Base-by-base conservation (phyloP, 306 rosid species). In the Fragaria nilgerrensis region DNA sequence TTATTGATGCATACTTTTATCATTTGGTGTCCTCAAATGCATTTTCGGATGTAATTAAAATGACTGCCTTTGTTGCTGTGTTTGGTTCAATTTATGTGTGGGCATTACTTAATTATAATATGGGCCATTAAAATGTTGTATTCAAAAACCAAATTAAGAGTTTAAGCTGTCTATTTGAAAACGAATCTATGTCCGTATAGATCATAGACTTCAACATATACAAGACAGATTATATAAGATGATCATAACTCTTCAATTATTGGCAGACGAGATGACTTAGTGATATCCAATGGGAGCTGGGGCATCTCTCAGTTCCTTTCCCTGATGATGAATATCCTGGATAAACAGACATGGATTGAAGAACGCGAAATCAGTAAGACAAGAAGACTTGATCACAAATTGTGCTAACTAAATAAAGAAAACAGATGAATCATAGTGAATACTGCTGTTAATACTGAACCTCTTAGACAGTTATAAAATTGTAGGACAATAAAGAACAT, bases 241-340 rank as follows among this genome's bases (percentile, higher is more conserved):
- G 32, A 45, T n/a, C 1, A 5, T 6, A 58, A 14, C 58, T 43
- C 77, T 59, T 55, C n/a, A 8, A 41, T 32, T 59, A 17, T 44
- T 59, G 13, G 29, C 68, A 15, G 11, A 5, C 4, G 5, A 41
- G 9, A 14, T n/a, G 68, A 8, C 61, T 84, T 72, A 93, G 63
- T 82, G 95, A 83, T 88, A 89, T 75, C 88, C 92, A 71, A 87
- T 5, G 68, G 95, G 98, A 49, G 96, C 95, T 20, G 95, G 92
- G 53, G 98, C 85, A 3, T 91, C 93, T 74, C 80, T 87, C 86
- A 91, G 76, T 76, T 89, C 84, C 77, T 91, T 91, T 50, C 89
- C 95, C 27, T 85, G 89, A 72, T 82, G 88, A 44, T 89, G 96
- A 77, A 91, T 82, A 76, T 93, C 97, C 95, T 91, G 90, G 82